Evolutionary conservation across 129 eudicot genomes (phyloP), one percentile per base, ranked within the genome.

Genomic region (Silybum marianum): DNA sequence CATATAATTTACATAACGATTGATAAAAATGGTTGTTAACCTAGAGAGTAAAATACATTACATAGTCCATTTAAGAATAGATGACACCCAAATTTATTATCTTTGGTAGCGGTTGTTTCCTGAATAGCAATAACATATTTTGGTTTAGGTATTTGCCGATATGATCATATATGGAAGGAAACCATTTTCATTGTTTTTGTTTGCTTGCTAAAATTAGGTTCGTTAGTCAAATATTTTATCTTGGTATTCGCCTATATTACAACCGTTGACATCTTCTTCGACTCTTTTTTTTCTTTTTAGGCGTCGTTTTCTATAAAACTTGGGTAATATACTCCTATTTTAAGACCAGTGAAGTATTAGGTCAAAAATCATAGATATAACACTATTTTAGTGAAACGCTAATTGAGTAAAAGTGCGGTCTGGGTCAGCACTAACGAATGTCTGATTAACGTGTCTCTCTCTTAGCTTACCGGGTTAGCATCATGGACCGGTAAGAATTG

Each of bases 121-220:
- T 14, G 1, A 79, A 78, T 40, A 77, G 62, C 16, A 39, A 66
- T 23, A 67, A 26, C 75, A 16, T 25, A 23, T 62, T 58, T 70
- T 60, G 22, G 77, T 72, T 38, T 60, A 72, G 83, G 72, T 19
- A 72, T 34, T 54, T 80, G 62, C 77, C 19, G 39, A 77, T 80
- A 39, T 38, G 72, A 54, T 60, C 70, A 7, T 72, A 71, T 34
- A 51, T 23, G 40, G 82, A 77, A 71, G 82, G 18, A 68, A 68
- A 54, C 62, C 73, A 19, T 36, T 77, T 54, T 36, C 23, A 34
- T 84, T 75, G 69, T 84, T 80, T 69, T 68, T 30, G 77, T 84
- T 51, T 60, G 69, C 32, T 77, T 36, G 30, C 71, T 80, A 85
- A 79, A 79, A 58, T 80, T 58, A 69, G 76, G 74, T 69, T 69